These are phyloP conservation scores for Phytopythium montanum DNA, from an alignment of 352 stramenopile genomes.

Conservation along the genomic window DNA sequence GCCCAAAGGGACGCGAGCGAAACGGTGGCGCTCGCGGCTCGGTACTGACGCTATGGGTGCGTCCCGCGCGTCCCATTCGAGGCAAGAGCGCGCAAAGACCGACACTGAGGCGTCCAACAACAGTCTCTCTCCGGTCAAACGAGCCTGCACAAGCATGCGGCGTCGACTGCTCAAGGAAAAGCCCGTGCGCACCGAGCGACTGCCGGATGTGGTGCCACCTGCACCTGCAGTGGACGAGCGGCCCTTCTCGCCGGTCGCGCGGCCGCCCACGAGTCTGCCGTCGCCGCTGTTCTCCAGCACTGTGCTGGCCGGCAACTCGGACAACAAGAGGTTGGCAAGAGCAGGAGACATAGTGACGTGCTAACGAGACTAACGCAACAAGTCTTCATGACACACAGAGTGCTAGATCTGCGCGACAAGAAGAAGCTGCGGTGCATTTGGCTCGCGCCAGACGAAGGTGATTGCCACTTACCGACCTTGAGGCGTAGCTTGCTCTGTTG, in stretches of 20 bases:
- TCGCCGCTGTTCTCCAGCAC: conserved; percentile 2
- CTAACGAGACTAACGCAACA: too few relatives aligned
- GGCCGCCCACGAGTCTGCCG: conserved; percentile 4
- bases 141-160: conserved; percentile 10
- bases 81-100: background rate
- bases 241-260: background rate
- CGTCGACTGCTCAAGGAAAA: conserved; percentile 20
- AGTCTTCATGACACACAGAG: conserved; percentile 9
- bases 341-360: background rate
- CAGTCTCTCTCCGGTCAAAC: too few relatives aligned
- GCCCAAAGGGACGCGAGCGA: background rate
- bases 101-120: too few relatives aligned
- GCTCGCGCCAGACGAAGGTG: conserved; percentile 66
- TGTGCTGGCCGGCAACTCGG: background rate
- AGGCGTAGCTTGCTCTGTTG: background rate
- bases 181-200: conserved; percentile 9
- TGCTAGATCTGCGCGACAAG: conserved; percentile 55
- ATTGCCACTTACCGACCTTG: too few relatives aligned
- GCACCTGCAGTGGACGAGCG: conserved; percentile 6
- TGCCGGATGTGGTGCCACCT: conserved; percentile 20
- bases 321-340: conserved; percentile 4
- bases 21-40: background rate
- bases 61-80: background rate
- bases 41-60: background rate
- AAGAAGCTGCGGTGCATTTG: conserved; percentile 67